These are phyloP conservation scores for Emergomyces orientalis DNA, from an alignment of 2,329 filamentous ascomycete species.

Conservation along the genomic window DNA sequence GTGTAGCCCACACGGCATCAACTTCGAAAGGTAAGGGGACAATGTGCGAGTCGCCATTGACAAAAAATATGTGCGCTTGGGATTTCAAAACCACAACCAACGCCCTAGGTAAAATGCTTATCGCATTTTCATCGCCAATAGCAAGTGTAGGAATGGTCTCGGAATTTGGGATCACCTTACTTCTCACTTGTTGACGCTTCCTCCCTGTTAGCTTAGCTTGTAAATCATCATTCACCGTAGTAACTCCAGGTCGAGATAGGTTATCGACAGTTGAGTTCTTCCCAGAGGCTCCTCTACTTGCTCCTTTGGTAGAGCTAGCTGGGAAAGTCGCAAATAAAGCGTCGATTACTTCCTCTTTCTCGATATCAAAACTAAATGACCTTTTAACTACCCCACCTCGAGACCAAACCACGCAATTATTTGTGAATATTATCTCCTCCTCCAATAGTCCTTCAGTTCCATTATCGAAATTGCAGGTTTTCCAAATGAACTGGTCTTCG, in stretches of 20 bases:
- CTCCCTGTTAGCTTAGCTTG: constrained; percentile 7
- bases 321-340: constrained; percentile 79
- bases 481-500: constrained; percentile 62
- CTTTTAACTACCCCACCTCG: constrained; percentile 75
- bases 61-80: constrained; percentile 87
- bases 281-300: constrained; percentile 9
- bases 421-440: constrained; percentile 72
- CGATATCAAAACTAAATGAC: constrained; percentile 74
- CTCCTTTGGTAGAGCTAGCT: constrained; percentile 28
- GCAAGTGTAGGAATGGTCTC: constrained; percentile 11
- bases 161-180: constrained; percentile 9
- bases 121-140: constrained; percentile 29
- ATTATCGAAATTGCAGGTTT: constrained; percentile 47
- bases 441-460: constrained; percentile 43
- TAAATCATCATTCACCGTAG: not conserved
- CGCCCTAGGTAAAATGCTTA: constrained; percentile 44
- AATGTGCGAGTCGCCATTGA: constrained; percentile 78
- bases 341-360: constrained; percentile 78
- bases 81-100: constrained; percentile 86
- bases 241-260: not conserved
- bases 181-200: constrained; percentile 14
- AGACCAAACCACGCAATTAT: constrained; percentile 76
- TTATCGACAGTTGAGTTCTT: not conserved
- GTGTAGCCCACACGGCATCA: constrained; percentile 72
- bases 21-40: constrained; percentile 93